phyloP scores from a whole-genome alignment of 768 basidiomycete genomes.

The Xanthoconium stramineum region DNA sequence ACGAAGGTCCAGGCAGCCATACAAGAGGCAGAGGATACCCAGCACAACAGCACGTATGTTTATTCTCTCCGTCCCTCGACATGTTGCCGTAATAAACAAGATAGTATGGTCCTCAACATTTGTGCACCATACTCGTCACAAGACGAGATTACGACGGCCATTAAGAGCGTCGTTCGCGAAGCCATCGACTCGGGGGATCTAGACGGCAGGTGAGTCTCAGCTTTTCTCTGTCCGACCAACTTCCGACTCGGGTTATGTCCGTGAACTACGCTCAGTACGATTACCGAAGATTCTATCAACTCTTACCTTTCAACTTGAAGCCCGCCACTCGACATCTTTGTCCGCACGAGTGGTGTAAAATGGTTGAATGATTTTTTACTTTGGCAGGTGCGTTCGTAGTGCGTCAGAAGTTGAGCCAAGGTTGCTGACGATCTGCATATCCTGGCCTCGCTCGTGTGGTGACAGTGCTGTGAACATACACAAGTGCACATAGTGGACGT shows the following conservation, averaged over 20 bases:
- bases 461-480: conserved; percentile 74
- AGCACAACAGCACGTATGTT: conserved; percentile 62
- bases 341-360: conserved; percentile 47
- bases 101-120: conserved; percentile 76
- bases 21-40: conserved; percentile 70
- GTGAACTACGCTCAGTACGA: no score
- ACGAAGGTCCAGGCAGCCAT: conserved; percentile 67
- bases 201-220: conserved; percentile 21
- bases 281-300: conserved; percentile 64
- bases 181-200: conserved; percentile 29
- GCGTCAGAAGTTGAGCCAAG: conserved; percentile 65
- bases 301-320: conserved; percentile 68
- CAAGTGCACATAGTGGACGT: conserved; percentile 81
- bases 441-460: no score
- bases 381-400: no score
- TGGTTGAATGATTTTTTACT: conserved; percentile 23
- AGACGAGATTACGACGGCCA: conserved; percentile 85
- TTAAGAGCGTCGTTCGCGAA: conserved; percentile 37
- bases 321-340: conserved; percentile 83
- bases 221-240: no score
- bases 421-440: no score
- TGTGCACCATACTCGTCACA: conserved; percentile 90
- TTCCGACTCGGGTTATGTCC: no score
- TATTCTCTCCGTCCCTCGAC: background rate
- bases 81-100: background rate